Evolutionary conservation across 2,329 filamentous ascomycete species (phyloP), one percentile per base, ranked within the genome.

Genomic region (Monosporascus sp.): DNA sequence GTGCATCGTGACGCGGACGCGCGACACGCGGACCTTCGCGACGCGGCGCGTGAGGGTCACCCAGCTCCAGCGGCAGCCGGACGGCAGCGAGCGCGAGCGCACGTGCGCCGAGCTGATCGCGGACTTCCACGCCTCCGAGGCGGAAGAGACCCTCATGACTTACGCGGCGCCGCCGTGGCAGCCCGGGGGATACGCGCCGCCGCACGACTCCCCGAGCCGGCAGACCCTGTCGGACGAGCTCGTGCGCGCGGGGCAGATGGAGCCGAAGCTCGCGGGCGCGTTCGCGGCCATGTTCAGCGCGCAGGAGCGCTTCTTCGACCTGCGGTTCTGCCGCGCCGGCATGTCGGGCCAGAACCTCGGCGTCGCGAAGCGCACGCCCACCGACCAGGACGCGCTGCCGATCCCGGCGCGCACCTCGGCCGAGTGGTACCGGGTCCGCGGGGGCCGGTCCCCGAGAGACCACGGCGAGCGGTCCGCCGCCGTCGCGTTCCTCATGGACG

Each of bases 21-120:
- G 78, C 14, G 70, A 74, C 48, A 79, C 78, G 1, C 68, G 72
- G 15, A 74, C 74, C 0, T 80, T 80, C 51, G 71, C 72, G 2
- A 80, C 77, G 0, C 67, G 76, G 2, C 66, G 73, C 4, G 71
- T 80, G 3, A 67, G 75, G 54, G 69, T 79, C 28, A 70, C 64
- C 49, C 78, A 80, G 52, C 58, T 63, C 24, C 68, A 68, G 18
- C 60, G 70, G 22, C 43, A 46, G 22, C 43, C 5, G 43, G 26
- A 28, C 0, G 64, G 72, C 48, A 72, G 71, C 9, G 41, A 31
- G 8, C 45, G 54, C 60, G 3, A 53, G 6, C 70, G 78, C 26
- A 51, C 65, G 0, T 77, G 74, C 49, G 56, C 79, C 31, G 70
- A 77, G 49, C 60, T 77, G 1, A 58, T 75, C 1, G 72, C 71